phyloP scores from a whole-genome alignment of 371 early-diverging fungal genomes.

The Mucor ambiguus region DNA sequence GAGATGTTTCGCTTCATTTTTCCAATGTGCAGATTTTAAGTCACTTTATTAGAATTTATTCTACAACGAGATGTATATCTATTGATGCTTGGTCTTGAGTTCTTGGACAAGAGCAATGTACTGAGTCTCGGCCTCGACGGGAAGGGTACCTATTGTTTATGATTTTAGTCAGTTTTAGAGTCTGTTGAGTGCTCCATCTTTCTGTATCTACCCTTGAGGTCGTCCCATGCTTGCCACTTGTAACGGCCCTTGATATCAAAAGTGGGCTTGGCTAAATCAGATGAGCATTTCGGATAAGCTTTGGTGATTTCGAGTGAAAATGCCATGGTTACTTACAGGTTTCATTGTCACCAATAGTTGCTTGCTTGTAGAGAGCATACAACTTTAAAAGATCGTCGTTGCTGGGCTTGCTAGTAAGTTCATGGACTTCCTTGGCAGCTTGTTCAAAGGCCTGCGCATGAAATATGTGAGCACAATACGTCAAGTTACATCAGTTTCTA shows the following conservation, averaged over 20 bases:
- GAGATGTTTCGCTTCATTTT: not conserved
- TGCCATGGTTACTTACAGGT: slow-evolving; percentile 40
- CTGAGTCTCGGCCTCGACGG: slow-evolving; percentile 70
- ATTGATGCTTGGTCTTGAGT: slow-evolving; percentile 49
- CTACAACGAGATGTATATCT: not conserved
- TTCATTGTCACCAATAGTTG: slow-evolving; percentile 74
- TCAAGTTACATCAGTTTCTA: not conserved
- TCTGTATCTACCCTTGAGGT: slow-evolving; percentile 51
- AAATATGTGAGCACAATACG: not conserved
- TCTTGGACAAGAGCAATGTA: slow-evolving; percentile 78
- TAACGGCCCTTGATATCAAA: slow-evolving; percentile 71
- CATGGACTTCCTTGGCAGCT: slow-evolving; percentile 66
- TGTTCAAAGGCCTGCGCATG: slow-evolving; percentile 42
- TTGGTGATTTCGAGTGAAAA: not conserved
- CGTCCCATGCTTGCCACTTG: slow-evolving; percentile 87
- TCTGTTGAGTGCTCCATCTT: not conserved
- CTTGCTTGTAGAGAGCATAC: slow-evolving; percentile 88
- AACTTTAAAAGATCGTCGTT: slow-evolving; percentile 76
- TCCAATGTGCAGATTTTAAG: not conserved
- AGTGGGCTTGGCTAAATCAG: slow-evolving; percentile 49
- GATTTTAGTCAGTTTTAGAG: not conserved
- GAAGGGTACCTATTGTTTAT: slow-evolving; percentile 15
- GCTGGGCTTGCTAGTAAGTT: slow-evolving; percentile 57
- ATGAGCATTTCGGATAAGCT: not conserved
- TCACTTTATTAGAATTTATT: slow-evolving; percentile 7